Conservation (phyloP, 805 yeast genomes). For the Sugiyamaella lignohabitans region DNA sequence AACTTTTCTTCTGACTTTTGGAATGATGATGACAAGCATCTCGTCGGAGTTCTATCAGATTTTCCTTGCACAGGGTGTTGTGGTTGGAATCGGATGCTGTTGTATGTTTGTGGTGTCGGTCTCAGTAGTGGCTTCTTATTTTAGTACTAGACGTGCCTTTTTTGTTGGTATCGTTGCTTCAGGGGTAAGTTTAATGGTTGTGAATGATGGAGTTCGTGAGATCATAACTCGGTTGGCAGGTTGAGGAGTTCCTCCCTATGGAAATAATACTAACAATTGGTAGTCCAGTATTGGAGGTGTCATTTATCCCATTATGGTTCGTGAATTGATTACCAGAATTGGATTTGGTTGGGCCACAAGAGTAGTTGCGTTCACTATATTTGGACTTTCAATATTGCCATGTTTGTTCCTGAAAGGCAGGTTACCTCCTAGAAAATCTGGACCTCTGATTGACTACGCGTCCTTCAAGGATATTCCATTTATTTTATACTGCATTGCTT, state of each 20-base stretch:
- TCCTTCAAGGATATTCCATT: slow-evolving; percentile 20
- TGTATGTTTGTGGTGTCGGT: slow-evolving; percentile 40
- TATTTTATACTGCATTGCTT: slow-evolving; percentile 18
- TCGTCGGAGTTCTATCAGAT: slow-evolving; percentile 43
- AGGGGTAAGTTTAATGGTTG: too few species aligned
- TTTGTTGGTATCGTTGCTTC: slow-evolving; percentile 42
- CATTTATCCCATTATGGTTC: slow-evolving; percentile 43
- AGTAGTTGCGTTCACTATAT: slow-evolving; percentile 38
- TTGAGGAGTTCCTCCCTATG: too few species aligned
- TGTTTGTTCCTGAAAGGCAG: slow-evolving; percentile 21
- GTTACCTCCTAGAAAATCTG: slow-evolving; percentile 24
- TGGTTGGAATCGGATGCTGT: slow-evolving; percentile 41
- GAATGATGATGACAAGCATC: slow-evolving; percentile 30
- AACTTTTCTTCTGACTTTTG: slow-evolving; percentile 23
- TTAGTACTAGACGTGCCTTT: slow-evolving; percentile 36
- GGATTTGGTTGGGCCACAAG: slow-evolving; percentile 49
- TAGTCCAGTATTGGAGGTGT: slow-evolving; percentile 47
- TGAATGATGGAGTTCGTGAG: too few species aligned
- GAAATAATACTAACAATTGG: too few species aligned
- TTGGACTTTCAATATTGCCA: slow-evolving; percentile 25
- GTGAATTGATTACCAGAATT: slow-evolving; percentile 35
- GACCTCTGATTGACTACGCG: slow-evolving; percentile 20
- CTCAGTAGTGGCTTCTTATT: slow-evolving; percentile 42
- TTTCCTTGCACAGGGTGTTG: slow-evolving; percentile 45
- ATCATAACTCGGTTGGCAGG: too few species aligned